phyloP scores from a whole-genome alignment of 805 yeast species.

The Yarrowia osloensis region DNA sequence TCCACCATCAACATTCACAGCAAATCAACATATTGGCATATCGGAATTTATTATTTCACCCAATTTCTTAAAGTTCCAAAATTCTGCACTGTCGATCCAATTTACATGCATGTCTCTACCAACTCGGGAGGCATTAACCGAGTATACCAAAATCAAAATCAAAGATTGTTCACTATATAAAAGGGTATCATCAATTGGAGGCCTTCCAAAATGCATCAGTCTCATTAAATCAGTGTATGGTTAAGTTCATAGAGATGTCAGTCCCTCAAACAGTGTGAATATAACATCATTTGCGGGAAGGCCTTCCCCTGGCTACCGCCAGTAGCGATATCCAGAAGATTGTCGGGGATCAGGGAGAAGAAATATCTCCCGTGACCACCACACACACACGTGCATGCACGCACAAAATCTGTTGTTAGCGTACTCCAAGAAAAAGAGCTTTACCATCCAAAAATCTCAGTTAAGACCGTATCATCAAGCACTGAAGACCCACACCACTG shows the following conservation, averaged over 20 bases:
- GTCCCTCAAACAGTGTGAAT: slow-evolving; percentile 31
- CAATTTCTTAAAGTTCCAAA: neutral
- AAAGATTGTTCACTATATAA: neutral
- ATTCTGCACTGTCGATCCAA: neutral
- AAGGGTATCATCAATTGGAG: neutral
- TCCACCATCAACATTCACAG: too few relatives aligned
- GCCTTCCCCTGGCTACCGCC: slow-evolving; percentile 26
- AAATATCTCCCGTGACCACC: neutral
- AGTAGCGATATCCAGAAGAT: slow-evolving; percentile 26
- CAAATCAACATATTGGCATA: neutral
- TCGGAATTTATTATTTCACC: neutral
- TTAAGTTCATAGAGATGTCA: slow-evolving; percentile 30
- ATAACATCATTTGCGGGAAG: slow-evolving; percentile 22
- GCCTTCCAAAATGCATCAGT: slow-evolving; percentile 27
- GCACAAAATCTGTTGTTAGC: neutral
- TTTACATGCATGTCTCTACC: neutral
- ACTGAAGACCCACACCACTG: slow-evolving; percentile 17
- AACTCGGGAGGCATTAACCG: neutral
- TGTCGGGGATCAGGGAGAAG: too few relatives aligned
- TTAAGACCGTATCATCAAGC: slow-evolving; percentile 29
- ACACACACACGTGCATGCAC: neutral
- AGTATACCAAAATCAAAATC: neutral
- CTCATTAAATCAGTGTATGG: slow-evolving; percentile 24
- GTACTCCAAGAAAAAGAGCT: neutral
- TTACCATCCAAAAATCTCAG: neutral